Base-by-base conservation (phyloP, 176 grass and related monocot genomes). In the Zea mays region DNA sequence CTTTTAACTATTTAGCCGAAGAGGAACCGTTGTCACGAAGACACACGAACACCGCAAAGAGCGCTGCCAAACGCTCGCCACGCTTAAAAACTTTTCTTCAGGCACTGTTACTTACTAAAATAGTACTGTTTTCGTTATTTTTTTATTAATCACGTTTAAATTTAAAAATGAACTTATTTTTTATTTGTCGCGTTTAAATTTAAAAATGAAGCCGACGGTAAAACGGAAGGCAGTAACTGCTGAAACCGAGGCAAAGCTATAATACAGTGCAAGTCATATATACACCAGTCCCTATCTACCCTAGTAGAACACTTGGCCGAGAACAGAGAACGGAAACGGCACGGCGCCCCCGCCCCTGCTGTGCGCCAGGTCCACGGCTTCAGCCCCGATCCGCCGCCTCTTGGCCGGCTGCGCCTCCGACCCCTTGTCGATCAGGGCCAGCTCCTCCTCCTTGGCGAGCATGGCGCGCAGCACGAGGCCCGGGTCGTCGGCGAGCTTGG, bases 271-370 rank as follows among this genome's bases (percentile, higher is more conserved):
- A 34, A 61, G 14, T 52, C 19, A 13, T 77, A 51, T 77, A 82
- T 65, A 75, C 75, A 52, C 62, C 46, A 41, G 75, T 78, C 62
- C 50, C 72, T 76, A 59, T 85, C 65, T 21, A 5, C n/a, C 52
- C 45, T 65, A 88, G 72, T 89, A 85, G 50, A 85, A 89, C 87
- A 67, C 87, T 50, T 89, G 71, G 73, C 82, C 87, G 2, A 81
- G 49, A 36, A 6, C 65, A 77, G 78, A 85, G 50, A 85, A 89
- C n/a, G 82, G 87, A 78, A 81, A 85, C 77, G 49, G 72, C 72
- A 81, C 41, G 65, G 72, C 63, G 58, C 69, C 81, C 35, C 47
- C 27, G 27, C 27, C 5, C 5, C 6, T 43, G 33, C 58, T 56
- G 77, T 85, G 81, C 5, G 43, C 65, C 35, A 71, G 3, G 35